Evolutionary conservation across 495 filamentous ascomycete species (phyloP).

Genomic region (Chaetomidium leptoderma): DNA sequence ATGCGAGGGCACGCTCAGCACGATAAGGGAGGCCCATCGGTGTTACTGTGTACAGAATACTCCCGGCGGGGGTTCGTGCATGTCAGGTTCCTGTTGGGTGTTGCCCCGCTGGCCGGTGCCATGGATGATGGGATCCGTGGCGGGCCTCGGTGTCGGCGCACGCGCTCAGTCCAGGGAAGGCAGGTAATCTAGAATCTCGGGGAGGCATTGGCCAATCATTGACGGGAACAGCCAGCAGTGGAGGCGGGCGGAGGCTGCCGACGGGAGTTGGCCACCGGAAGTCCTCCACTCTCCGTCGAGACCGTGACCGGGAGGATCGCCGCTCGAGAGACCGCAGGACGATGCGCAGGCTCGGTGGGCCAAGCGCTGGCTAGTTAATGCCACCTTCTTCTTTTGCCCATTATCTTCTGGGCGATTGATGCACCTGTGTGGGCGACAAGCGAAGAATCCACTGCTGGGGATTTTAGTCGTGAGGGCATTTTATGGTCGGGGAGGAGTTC

Average conservation of each 20-base stretch:
- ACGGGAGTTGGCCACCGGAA: constrained; percentile 9
- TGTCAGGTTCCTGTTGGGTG: background rate
- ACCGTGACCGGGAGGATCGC: background rate
- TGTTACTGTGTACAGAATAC: constrained; percentile 13
- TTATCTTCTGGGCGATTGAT: constrained; percentile 2
- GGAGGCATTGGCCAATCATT: constrained; percentile 14
- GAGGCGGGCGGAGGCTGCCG: background rate
- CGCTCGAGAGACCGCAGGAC: background rate
- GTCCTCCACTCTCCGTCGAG: background rate
- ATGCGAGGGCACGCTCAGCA: too few species aligned
- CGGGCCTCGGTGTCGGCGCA: background rate
- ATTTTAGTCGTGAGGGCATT: too few species aligned
- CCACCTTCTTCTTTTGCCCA: constrained; percentile 12
- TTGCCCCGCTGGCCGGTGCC: background rate
- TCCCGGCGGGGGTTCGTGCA: too few species aligned
- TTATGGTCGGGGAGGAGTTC: too few species aligned
- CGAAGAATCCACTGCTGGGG: too few species aligned
- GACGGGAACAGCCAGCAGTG: background rate
- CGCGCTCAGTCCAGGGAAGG: too few species aligned
- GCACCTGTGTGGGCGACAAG: too few species aligned
- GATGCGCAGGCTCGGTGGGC: background rate
- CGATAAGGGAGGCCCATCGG: background rate
- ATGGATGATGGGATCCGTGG: background rate
- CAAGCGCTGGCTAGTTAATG: background rate
- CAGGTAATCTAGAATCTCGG: background rate